A percentile compares a stretch with the other conserved stretches of the same genome.
Evolutionary conservation across 208 protist species (phyloP).

Genomic region (Phytomonas sp.): DNA sequence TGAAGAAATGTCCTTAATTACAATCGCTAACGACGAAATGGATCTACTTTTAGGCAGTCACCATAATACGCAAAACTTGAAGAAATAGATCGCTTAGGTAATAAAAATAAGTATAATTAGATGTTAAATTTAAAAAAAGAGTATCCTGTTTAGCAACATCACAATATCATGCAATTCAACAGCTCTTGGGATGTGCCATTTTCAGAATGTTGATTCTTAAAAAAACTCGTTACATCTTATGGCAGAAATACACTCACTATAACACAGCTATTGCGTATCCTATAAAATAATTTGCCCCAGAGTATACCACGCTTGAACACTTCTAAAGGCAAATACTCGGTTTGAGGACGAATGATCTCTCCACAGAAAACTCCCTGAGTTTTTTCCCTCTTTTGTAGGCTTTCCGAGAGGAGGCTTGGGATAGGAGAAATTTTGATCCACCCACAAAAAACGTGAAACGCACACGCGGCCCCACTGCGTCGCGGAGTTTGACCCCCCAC

Average conservation of each 20-base stretch:
- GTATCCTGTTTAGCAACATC: neutral
- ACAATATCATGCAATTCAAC: neutral
- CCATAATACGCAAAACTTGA: constrained; percentile 7
- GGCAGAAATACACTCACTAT: neutral
- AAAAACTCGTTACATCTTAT: neutral
- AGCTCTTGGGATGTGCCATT: too few species aligned
- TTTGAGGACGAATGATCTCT: neutral
- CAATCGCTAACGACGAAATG: neutral
- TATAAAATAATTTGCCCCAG: neutral
- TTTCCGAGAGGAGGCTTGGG: neutral
- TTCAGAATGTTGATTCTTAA: too few species aligned
- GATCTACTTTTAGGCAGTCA: neutral
- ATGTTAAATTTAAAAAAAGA: constrained; percentile 2
- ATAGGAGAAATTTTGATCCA: neutral
- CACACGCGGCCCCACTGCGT: neutral
- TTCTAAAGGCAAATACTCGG: neutral
- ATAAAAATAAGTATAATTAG: constrained; percentile 5
- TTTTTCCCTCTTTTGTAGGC: neutral
- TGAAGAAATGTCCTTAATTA: constrained; percentile 11
- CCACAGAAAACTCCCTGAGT: neutral
- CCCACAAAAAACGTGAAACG: neutral
- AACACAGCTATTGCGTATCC: neutral
- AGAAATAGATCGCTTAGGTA: neutral
- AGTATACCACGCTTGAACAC: neutral
- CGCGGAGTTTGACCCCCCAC: neutral